These are phyloP conservation scores for Brassica incana DNA, from an alignment of 345 rosid genomes.

Conservation along the genomic window DNA sequence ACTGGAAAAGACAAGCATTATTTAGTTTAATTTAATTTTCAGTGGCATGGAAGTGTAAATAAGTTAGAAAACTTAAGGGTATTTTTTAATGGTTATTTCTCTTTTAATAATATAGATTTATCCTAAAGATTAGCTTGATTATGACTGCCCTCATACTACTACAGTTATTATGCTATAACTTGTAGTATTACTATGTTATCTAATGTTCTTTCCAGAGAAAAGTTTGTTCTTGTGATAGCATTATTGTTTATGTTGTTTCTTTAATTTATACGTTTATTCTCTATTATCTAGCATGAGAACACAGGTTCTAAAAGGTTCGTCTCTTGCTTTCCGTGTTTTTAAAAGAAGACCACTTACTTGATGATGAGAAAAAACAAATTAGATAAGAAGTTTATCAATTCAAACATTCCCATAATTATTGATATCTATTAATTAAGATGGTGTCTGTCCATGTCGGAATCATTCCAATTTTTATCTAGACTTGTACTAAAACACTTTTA, in stretches of 20 bases:
- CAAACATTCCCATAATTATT: not conserved
- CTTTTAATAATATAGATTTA: too few species aligned
- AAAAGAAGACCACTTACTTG: not conserved
- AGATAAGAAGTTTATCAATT: not conserved
- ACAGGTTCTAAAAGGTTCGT: not conserved
- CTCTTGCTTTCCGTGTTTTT: not conserved
- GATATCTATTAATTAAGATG: not conserved
- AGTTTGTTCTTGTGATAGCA: slow-evolving; percentile 7
- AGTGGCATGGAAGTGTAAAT: too few species aligned
- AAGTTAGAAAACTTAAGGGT: too few species aligned
- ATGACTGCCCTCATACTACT: slow-evolving; percentile 11
- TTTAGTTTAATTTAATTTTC: too few species aligned
- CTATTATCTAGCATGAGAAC: slow-evolving; percentile 3
- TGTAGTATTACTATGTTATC: slow-evolving; percentile 14
- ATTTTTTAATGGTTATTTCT: too few species aligned
- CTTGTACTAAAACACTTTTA: not conserved
- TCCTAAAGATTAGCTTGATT: slow-evolving; percentile 24
- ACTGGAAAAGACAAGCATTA: too few species aligned
- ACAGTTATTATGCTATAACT: not conserved
- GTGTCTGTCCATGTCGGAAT: too few species aligned
- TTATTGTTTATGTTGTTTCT: slow-evolving; percentile 34
- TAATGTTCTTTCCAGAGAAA: slow-evolving; percentile 11
- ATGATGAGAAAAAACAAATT: not conserved
- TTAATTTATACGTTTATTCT: not conserved
- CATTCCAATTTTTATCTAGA: slow-evolving; percentile 4